These are phyloP conservation scores for Anthracocystis panici-leucophaei DNA, from an alignment of 1,284 basidiomycete genomes.

Conservation along the genomic window DNA sequence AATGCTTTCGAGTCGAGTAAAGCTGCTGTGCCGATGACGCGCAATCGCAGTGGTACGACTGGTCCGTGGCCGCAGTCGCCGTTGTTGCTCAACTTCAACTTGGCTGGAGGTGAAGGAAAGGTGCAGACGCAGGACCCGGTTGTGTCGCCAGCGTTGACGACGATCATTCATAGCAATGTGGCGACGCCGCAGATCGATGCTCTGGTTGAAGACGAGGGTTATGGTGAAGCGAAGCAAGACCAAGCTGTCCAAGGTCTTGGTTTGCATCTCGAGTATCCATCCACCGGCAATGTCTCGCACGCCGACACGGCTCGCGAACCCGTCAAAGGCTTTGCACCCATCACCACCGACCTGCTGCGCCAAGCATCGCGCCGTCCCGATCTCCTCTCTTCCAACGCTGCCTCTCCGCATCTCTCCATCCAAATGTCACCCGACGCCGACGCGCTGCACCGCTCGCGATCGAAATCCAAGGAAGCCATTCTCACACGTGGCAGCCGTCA, in stretches of 20 bases:
- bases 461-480: constrained; percentile 27
- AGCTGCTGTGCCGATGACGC: constrained; percentile 25
- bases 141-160: constrained; percentile 32
- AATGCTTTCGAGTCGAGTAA: constrained; percentile 7
- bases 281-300: background rate
- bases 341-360: constrained; percentile 35
- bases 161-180: constrained; percentile 35
- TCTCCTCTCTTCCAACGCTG: constrained; percentile 1
- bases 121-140: constrained; percentile 2
- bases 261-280: constrained; percentile 23
- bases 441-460: constrained; percentile 8
- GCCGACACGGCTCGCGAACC: background rate
- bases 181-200: constrained; percentile 25
- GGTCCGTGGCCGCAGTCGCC: constrained; percentile 55
- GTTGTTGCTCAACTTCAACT: constrained; percentile 32
- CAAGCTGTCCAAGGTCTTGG: constrained; percentile 27
- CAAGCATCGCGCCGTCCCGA: constrained; percentile 25
- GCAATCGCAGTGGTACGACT: constrained; percentile 39
- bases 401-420: constrained; percentile 45
- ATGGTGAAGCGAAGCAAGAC: background rate
- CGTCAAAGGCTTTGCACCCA: constrained; percentile 30
- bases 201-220: background rate
- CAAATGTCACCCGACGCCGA: constrained; percentile 39
- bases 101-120: background rate
- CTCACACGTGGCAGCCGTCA: constrained; percentile 21